These are phyloP conservation scores for Lodderomyces theae DNA, from an alignment of 1,139 yeast species.

Conservation along the genomic window DNA sequence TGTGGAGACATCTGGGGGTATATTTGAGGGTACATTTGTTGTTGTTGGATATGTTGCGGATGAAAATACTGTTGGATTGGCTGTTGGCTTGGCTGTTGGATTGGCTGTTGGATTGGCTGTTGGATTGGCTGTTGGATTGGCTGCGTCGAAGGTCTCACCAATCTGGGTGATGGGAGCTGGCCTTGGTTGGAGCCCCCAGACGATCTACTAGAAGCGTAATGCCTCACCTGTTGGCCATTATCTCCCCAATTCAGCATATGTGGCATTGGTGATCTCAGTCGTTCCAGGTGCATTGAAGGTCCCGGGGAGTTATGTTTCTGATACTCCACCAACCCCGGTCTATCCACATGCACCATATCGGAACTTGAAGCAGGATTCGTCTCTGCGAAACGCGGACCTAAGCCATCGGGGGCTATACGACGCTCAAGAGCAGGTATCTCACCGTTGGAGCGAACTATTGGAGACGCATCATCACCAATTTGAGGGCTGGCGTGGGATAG, in stretches of 20 bases:
- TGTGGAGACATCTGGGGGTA: slow-evolving; percentile 1
- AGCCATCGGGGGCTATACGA: background rate
- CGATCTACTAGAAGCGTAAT: background rate
- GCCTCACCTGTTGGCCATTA: background rate
- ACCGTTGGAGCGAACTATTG: background rate
- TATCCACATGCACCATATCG: background rate
- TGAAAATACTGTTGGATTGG: slow-evolving; percentile 4
- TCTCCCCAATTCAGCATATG: background rate
- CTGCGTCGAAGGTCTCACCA: too few species aligned
- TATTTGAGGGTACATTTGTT: background rate
- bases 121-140: slow-evolving; percentile 1
- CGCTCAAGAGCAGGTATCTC: background rate
- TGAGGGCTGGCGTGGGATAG: background rate
- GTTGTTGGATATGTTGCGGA: slow-evolving; percentile 8
- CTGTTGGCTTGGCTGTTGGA: slow-evolving; percentile 2
- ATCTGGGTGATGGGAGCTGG: background rate
- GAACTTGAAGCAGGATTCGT: too few species aligned
- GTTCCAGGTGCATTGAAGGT: background rate
- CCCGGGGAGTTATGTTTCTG: background rate
- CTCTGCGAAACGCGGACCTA: too few species aligned
- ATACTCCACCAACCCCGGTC: background rate
- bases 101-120: slow-evolving; percentile 4
- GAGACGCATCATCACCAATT: background rate
- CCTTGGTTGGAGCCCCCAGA: background rate
- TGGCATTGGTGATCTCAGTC: background rate